Evolutionary conservation across 805 yeast species (phyloP).

Genomic region (Kuraishia hungarica): DNA sequence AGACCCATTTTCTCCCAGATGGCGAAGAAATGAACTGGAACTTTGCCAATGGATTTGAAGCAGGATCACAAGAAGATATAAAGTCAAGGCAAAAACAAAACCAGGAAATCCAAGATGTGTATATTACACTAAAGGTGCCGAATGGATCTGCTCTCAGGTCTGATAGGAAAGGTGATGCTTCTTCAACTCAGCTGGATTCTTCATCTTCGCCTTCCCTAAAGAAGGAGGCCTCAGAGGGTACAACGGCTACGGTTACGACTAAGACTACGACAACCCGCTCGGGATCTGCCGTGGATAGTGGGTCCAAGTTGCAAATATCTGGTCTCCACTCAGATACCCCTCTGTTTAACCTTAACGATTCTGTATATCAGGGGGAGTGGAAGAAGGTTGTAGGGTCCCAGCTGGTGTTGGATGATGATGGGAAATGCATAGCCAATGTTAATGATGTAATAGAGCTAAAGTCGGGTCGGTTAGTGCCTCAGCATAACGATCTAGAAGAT

Average conservation of each 20-base stretch:
- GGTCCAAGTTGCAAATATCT: slow-evolving; percentile 34
- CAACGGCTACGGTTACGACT: neutral
- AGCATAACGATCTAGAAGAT: neutral
- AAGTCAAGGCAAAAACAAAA: neutral
- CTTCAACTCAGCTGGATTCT: neutral
- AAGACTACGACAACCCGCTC: neutral
- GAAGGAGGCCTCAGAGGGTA: neutral
- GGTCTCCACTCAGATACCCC: slow-evolving; percentile 51
- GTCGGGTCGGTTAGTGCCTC: slow-evolving; percentile 20
- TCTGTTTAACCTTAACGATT: slow-evolving; percentile 45
- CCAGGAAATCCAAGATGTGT: slow-evolving; percentile 12
- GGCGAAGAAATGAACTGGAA: slow-evolving; percentile 97
- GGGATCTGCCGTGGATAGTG: slow-evolving; percentile 1
- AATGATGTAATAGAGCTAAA: slow-evolving; percentile 20
- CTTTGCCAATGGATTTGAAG: slow-evolving; percentile 65
- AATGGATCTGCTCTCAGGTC: neutral
- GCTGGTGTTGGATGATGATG: slow-evolving; percentile 26
- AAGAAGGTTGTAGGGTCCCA: slow-evolving; percentile 71
- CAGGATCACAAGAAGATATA: slow-evolving; percentile 86
- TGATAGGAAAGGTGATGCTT: neutral
- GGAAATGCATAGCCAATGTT: slow-evolving; percentile 21
- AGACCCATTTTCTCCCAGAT: slow-evolving; percentile 53
- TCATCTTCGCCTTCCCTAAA: neutral
- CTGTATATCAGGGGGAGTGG: slow-evolving; percentile 72
- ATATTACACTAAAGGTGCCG: slow-evolving; percentile 18